Conservation (phyloP, 805 yeast genomes). For the Kodamaea neixiangensis region DNA sequence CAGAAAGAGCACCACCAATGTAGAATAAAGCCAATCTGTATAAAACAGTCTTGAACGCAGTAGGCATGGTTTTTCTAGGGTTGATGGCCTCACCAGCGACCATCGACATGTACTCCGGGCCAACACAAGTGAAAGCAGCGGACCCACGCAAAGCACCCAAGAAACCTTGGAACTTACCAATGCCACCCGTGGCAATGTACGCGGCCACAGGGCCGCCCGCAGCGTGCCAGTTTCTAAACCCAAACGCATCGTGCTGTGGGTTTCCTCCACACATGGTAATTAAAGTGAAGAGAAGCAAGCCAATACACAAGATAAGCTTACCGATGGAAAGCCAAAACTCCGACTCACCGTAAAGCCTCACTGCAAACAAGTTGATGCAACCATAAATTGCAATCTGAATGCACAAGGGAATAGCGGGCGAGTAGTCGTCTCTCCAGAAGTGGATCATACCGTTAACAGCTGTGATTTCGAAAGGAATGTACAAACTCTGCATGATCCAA, state of each 20-base stretch:
- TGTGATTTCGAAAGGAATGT: conserved; percentile 45
- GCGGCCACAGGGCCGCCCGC: conserved; percentile 46
- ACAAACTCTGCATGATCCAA: conserved; percentile 45
- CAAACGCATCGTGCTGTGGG: conserved; percentile 49
- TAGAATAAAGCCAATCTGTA: conserved; percentile 49
- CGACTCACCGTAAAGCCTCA: conserved; percentile 37
- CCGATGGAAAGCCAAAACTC: conserved; percentile 39
- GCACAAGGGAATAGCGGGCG: conserved; percentile 40
- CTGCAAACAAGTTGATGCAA: conserved; percentile 32
- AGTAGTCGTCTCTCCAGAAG: conserved; percentile 39
- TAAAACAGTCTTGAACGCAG: conserved; percentile 61
- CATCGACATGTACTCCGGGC: conserved; percentile 56
- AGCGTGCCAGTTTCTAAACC: conserved; percentile 46
- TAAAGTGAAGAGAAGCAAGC: conserved; percentile 35
- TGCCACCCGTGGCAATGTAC: conserved; percentile 49
- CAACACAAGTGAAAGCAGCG: conserved; percentile 30
- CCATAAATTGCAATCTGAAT: conserved; percentile 42
- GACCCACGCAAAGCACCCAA: conserved; percentile 27
- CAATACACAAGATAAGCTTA: conserved; percentile 33
- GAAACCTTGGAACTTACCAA: conserved; percentile 44
- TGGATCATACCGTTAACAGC: conserved; percentile 44
- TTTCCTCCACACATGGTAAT: conserved; percentile 44
- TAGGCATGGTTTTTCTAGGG: conserved; percentile 62
- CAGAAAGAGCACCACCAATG: conserved; percentile 40
- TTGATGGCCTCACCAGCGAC: conserved; percentile 59